Evolutionary conservation across 2,329 filamentous ascomycete species (phyloP).

Genomic region (Talaromyces amestolkiae): DNA sequence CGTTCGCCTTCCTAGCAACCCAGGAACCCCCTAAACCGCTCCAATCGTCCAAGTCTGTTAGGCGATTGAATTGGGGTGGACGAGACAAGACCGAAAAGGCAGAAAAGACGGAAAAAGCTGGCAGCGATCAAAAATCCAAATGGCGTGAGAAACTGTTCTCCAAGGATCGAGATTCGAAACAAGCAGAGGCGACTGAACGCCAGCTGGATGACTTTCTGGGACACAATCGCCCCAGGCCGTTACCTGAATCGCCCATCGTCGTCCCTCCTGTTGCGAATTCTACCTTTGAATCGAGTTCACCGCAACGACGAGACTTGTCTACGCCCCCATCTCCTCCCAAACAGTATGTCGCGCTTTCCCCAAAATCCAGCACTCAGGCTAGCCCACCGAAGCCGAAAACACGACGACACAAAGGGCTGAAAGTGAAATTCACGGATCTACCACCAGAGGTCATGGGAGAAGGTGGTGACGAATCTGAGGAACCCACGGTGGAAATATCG

Average conservation of each 20-base stretch:
- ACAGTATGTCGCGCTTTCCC: slow-evolving; percentile 20
- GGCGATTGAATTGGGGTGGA: slow-evolving; percentile 17
- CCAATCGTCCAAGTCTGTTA: slow-evolving; percentile 18
- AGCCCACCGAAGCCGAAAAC: slow-evolving; percentile 35
- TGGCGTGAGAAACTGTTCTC: slow-evolving; percentile 54
- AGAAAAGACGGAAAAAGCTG: background rate
- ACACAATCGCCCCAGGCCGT: slow-evolving; percentile 45
- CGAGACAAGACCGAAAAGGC: background rate
- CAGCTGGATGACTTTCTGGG: slow-evolving; percentile 59
- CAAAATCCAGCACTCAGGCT: slow-evolving; percentile 17
- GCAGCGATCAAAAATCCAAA: slow-evolving; percentile 30
- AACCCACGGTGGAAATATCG: slow-evolving; percentile 69
- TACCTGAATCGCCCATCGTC: slow-evolving; percentile 25
- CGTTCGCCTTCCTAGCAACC: slow-evolving; percentile 36
- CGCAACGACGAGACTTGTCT: slow-evolving; percentile 33
- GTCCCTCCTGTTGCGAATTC: background rate
- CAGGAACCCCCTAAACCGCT: slow-evolving; percentile 32
- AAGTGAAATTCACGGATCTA: slow-evolving; percentile 70
- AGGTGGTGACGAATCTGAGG: slow-evolving; percentile 81
- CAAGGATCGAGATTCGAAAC: slow-evolving; percentile 35
- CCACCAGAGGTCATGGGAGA: slow-evolving; percentile 82
- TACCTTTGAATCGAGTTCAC: background rate
- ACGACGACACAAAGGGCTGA: slow-evolving; percentile 63
- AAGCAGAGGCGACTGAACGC: slow-evolving; percentile 38
- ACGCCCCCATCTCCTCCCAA: slow-evolving; percentile 22